phyloP scores from a whole-genome alignment of 2,329 filamentous ascomycete genomes.

The Xylaria multiplex region DNA sequence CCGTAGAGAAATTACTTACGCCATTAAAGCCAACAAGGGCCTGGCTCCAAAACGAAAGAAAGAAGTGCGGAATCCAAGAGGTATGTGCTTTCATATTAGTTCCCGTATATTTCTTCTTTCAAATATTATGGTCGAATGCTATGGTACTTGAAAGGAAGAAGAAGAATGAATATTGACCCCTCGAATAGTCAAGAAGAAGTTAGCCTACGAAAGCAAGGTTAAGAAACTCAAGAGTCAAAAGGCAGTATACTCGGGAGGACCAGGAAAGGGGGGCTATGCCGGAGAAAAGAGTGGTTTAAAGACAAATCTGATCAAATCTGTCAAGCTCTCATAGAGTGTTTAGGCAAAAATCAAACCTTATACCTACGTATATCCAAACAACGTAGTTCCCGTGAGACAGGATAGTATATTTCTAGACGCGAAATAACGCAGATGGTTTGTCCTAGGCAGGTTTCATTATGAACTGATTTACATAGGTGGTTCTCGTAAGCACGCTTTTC shows the following conservation, averaged over 20 bases:
- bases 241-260: slow-evolving; percentile 84
- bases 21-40: slow-evolving; percentile 98
- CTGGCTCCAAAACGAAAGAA: slow-evolving; percentile 90
- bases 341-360: background rate
- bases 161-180: slow-evolving; percentile 12
- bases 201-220: slow-evolving; percentile 95
- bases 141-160: background rate
- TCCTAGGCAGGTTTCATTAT: too few relatives aligned
- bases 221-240: slow-evolving; percentile 94
- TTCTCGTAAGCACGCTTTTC: background rate
- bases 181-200: slow-evolving; percentile 79
- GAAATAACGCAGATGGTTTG: background rate
- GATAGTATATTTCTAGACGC: background rate
- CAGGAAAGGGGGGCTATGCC: slow-evolving; percentile 84
- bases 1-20: slow-evolving; percentile 91
- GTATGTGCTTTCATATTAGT: slow-evolving; percentile 25
- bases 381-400: background rate
- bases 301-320: slow-evolving; percentile 89
- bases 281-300: slow-evolving; percentile 97
- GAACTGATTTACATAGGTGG: too few relatives aligned
- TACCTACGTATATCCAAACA: background rate
- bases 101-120: background rate
- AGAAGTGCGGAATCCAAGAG: slow-evolving; percentile 91
- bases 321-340: slow-evolving; percentile 68
- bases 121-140: background rate